Percentiles rank a stretch among this genome's conserved stretches.
Evolutionary conservation across 2,329 filamentous ascomycete genomes (phyloP).

Genomic region (Macroventuria anomochaeta): DNA sequence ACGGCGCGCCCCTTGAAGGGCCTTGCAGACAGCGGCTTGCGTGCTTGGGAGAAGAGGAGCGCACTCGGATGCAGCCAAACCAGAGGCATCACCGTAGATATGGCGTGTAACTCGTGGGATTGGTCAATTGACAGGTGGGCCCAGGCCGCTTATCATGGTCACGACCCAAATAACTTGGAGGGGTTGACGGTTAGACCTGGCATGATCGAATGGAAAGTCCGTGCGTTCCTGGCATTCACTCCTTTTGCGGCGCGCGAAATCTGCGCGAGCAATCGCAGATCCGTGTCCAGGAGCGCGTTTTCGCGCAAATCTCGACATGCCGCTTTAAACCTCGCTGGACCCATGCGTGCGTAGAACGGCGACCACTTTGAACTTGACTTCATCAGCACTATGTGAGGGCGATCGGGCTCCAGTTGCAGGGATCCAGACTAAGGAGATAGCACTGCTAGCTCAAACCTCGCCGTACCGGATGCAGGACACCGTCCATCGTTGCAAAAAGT

Average conservation of each 20-base stretch:
- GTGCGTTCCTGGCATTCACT: constrained; percentile 13
- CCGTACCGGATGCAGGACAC: not conserved
- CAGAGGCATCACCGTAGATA: constrained; percentile 13
- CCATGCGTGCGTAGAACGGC: not conserved
- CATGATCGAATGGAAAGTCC: constrained; percentile 6
- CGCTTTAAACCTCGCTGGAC: not conserved
- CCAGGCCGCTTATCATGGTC: constrained; percentile 16
- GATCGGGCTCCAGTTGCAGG: constrained; percentile 3
- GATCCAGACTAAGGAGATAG: constrained; percentile 3
- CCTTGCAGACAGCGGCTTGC: constrained; percentile 31
- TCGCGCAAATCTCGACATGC: not conserved
- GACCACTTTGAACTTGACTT: too few relatives aligned
- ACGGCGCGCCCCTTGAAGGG: constrained; percentile 17
- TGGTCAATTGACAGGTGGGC: constrained; percentile 14
- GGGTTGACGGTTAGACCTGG: constrained; percentile 12
- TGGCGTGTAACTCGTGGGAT: constrained; percentile 10
- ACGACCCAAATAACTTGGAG: constrained; percentile 11
- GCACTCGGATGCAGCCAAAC: constrained; percentile 22
- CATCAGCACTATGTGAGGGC: constrained; percentile 3
- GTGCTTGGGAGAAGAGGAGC: constrained; percentile 26
- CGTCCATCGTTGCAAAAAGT: constrained; percentile 1
- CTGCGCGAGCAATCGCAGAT: constrained; percentile 10
- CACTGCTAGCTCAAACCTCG: constrained; percentile 4
- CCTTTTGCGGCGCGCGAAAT: constrained; percentile 5
- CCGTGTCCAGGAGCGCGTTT: not conserved